Conservation (phyloP, 75 land plant genomes). For the Adiantum capillusveneris region DNA sequence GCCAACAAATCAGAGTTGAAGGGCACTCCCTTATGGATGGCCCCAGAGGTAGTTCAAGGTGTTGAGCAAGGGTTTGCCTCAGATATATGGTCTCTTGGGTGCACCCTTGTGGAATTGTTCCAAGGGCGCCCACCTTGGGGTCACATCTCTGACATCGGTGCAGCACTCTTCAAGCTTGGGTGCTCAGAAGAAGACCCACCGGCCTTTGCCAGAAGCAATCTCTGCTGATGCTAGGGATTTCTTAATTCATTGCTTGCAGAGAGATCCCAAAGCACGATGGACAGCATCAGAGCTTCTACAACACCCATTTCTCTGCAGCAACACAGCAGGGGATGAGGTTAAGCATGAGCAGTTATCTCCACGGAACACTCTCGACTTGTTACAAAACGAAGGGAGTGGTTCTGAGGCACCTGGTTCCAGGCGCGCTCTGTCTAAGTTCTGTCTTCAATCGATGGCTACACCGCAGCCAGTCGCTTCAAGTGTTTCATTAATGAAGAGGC, state of each 20-base stretch:
- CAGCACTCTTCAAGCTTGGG: slow-evolving; percentile 22
- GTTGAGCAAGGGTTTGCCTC: slow-evolving; percentile 19
- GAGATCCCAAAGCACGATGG: slow-evolving; percentile 34
- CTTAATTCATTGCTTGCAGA: slow-evolving; percentile 25
- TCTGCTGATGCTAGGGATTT: slow-evolving; percentile 34
- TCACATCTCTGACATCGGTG: slow-evolving; percentile 10
- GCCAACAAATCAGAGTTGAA: background rate
- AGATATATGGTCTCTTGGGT: slow-evolving; percentile 40
- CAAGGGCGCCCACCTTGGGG: slow-evolving; percentile 28
- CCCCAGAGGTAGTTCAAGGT: slow-evolving; percentile 27
- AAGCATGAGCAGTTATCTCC: too few species aligned
- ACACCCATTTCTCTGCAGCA: slow-evolving; percentile 17
- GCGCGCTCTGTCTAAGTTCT: too few species aligned
- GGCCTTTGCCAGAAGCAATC: slow-evolving; percentile 13
- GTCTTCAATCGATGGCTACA: too few species aligned
- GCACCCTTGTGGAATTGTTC: slow-evolving; percentile 36
- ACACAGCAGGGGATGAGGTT: background rate
- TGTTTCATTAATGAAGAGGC: too few species aligned
- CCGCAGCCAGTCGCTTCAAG: too few species aligned
- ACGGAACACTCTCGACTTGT: too few species aligned
- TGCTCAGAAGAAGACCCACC: slow-evolving; percentile 15
- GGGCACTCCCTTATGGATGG: slow-evolving; percentile 45
- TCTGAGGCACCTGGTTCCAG: too few species aligned
- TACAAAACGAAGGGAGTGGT: too few species aligned
- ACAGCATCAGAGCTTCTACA: slow-evolving; percentile 19